phyloP scores from a whole-genome alignment of 805 yeast species.

The Ogataea methylovora region DNA sequence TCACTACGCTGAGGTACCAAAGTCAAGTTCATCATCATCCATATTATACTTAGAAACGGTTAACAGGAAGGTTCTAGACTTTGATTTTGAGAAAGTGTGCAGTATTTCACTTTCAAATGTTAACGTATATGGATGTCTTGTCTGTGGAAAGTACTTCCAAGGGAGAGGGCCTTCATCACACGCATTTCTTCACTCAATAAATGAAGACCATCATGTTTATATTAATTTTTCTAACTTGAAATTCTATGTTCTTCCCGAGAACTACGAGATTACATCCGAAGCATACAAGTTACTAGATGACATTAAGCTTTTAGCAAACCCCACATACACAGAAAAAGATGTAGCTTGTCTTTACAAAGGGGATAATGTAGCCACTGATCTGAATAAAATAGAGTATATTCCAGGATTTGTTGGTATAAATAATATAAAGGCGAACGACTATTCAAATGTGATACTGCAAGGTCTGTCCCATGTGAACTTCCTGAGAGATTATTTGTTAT shows the following conservation, averaged over 20 bases:
- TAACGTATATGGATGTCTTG: slow-evolving; percentile 65
- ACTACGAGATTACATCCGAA: slow-evolving; percentile 29
- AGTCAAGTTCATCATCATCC: too few species aligned
- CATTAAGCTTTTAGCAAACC: slow-evolving; percentile 45
- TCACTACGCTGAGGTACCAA: slow-evolving; percentile 6
- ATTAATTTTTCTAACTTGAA: slow-evolving; percentile 44
- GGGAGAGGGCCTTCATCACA: slow-evolving; percentile 61
- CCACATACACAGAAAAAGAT: slow-evolving; percentile 33
- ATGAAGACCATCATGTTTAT: slow-evolving; percentile 55
- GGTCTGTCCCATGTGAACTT: slow-evolving; percentile 44
- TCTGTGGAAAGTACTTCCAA: slow-evolving; percentile 66
- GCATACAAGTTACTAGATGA: slow-evolving; percentile 36
- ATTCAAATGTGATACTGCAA: slow-evolving; percentile 52
- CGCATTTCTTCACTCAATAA: slow-evolving; percentile 61
- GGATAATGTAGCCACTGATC: slow-evolving; percentile 27
- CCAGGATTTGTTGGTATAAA: slow-evolving; percentile 66
- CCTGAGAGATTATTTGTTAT: slow-evolving; percentile 35
- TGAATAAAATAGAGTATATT: slow-evolving; percentile 36
- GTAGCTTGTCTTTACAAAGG: slow-evolving; percentile 24
- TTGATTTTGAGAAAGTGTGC: slow-evolving; percentile 65
- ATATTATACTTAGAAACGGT: slow-evolving; percentile 38
- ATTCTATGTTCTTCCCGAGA: slow-evolving; percentile 59
- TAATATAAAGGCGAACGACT: slow-evolving; percentile 42
- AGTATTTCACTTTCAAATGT: slow-evolving; percentile 50
- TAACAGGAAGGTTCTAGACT: slow-evolving; percentile 43